Base-by-base conservation (phyloP, 768 basidiomycete species). In the Stropharia rugosoannulata region DNA sequence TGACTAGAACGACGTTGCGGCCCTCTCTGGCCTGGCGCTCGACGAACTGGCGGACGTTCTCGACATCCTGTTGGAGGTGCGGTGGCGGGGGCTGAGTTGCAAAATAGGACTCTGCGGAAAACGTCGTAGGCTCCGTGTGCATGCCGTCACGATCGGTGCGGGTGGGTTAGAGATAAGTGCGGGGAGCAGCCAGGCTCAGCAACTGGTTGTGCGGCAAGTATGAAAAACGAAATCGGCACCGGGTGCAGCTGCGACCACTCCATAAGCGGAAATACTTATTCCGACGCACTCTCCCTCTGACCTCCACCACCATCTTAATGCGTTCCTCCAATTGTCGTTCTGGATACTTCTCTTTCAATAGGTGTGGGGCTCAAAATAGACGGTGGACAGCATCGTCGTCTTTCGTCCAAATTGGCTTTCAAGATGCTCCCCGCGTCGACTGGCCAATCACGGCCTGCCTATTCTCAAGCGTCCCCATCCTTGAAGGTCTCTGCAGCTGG, bases 101-200 rank as follows among this genome's bases (percentile, higher is more conserved):
- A 66, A 97, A 99, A 75, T 98, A 98, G 2, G 80, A 78, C 60
- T 95, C 91, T 22, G 95, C 90, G 13, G 91, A 94, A 75, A 96
- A 95, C 6, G 77, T 69, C 27, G 73, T 71, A 41, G 73, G 67
- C 58, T 72, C 69, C 13, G 70, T 64, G 19, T 65, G 65, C 70
- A 70, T 73, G 35, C 36, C 40, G 22, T 57, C 51, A 52, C 32
- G 19, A 38, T 35, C 38, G 15, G 6, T 32, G 29, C 29, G 2
- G 29, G 5, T 29, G 7, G 29, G 29, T 32, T 32, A 32, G 5
- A 32, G 5, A 4, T 32, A 8, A 42, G 42, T 40, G 25, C 10
- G 44, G 50, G 37, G 22, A 48, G 22, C 22, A 22, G 4, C 22
- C 22, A 36, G 35, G n/a, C n/a, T n/a, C n/a, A n/a, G n/a, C n/a